Base-by-base conservation (phyloP, 2,329 filamentous ascomycete genomes). In the Hypoxylon sp. region DNA sequence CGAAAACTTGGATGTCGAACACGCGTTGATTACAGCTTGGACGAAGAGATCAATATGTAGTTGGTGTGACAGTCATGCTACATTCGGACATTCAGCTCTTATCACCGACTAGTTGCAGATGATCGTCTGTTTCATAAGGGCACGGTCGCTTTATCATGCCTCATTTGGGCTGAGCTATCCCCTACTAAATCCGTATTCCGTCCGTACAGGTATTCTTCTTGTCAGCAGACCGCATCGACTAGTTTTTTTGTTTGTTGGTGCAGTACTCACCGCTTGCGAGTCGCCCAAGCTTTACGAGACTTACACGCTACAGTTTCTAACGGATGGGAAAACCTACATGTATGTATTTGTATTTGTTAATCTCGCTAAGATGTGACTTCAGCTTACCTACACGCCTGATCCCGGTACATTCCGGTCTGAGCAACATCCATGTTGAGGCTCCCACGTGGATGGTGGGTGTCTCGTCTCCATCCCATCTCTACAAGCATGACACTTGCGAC, bases 401-500 rank as follows among this genome's bases (percentile, higher is more conserved):
- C 49, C 49, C 30, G 59, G 51, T 62, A 27, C 31, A 13, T 49
- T 44, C 55, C 67, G 60, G 53, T 22, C 33, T 10, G 40, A 44
- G 40, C 40, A 51, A 48, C 22, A 57, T 25, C 51, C 37, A 44
- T n/a, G 40, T 22, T 54, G 37, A 53, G 7, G 46, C 22, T 70
- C 61, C 67, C 68, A 71, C 68, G 68, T 71, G 68, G 58, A 27
- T 35, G 40, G 65, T 71, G 68, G 58, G 27, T 42, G 33, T 61
- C 33, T 59, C 46, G 59, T 68, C 57, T 31, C 40, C 31, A 59
- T 69, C 59, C 68, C 65, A 53, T 62, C 65, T 61, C 54, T 55
- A 55, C 58, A 66, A 30, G 49, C 30, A 62, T 68, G 58, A 40
- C 60, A 64, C 54, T 62, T 37, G 53, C 48, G 48, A 57, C 13